These are phyloP conservation scores for Seiridium cupressi DNA, from an alignment of 2,329 filamentous ascomycete species.

Conservation along the genomic window DNA sequence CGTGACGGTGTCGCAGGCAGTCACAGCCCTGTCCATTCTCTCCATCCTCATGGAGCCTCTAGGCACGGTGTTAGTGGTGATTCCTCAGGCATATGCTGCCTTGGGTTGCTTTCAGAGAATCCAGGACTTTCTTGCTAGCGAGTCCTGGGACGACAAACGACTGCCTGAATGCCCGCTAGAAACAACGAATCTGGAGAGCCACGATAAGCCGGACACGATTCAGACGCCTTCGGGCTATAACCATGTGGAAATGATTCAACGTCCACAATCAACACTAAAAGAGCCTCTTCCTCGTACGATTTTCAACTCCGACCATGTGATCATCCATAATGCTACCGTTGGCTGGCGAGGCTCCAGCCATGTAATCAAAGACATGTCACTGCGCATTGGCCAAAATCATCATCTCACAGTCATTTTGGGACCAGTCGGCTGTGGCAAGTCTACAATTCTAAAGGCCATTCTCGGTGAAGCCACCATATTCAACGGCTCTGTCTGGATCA, in stretches of 20 bases:
- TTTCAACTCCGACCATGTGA: background rate
- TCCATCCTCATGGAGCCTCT: background rate
- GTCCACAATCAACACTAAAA: conserved; percentile 7
- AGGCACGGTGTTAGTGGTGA: background rate
- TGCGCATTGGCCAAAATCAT: conserved; percentile 1
- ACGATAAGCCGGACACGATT: conserved; percentile 1
- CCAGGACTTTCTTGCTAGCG: background rate
- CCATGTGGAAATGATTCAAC: conserved; percentile 7
- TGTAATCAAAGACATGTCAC: conserved; percentile 1
- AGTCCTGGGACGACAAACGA: background rate
- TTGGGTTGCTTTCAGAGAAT: conserved; percentile 2
- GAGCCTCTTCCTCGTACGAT: conserved; percentile 6
- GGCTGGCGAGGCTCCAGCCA: background rate
- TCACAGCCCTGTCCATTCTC: background rate
- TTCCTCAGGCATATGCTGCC: background rate
- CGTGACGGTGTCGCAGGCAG: background rate
- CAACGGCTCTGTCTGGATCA: conserved; percentile 11
- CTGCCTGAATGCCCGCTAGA: background rate
- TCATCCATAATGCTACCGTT: conserved; percentile 1
- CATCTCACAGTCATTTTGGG: conserved; percentile 17
- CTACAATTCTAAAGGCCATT: conserved; percentile 14
- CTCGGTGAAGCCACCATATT: conserved; percentile 12
- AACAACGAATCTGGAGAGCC: background rate
- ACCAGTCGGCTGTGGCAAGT: conserved; percentile 22
- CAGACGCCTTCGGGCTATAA: background rate